Base-by-base conservation (phyloP, 192 early-diverging fungal species). In the Backusella tarrabulga region DNA sequence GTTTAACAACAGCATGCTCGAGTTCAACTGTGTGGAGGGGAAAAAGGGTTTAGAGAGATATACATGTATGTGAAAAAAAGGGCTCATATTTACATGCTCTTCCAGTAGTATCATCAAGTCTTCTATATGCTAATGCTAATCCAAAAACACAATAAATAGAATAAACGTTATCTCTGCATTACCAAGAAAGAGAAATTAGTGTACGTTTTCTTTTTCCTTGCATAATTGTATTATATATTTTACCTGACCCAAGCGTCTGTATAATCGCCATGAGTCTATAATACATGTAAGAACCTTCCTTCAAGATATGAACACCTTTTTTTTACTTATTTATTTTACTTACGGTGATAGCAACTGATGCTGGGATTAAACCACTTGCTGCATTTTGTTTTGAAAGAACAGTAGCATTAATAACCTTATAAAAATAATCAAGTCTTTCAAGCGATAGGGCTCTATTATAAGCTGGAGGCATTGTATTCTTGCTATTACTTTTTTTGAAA, bases 171-270 rank as follows among this genome's bases (percentile, higher is more conserved):
- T 96, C 95, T 75, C 93, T 92, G 76, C 46, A 50, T 46, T 44
- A 12, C 78, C 17, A 71, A 6, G 36, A 67, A 75, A 19, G 12
- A n/a, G 19, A 40, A 79, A 7, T 26, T 8, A 68, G 32, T 38
- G 41, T 12, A 42, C 5, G 21, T 60, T 75, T 17, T 32, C 29
- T 36, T 23, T 70, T 41, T 71, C 2, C 38, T 1, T 70, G 32
- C 17, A 44, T 60, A 12, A 29, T 63, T 63, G 14, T 29, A 63
- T 32, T 8, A 50, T 60, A 34, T n/a, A 32, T 71, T 83, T 75
- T 87, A 92, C 92, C 93, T 82, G 70, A 96, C 94, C 95, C 94
- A 95, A 38, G 95, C 94, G 88, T 95, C 95, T n/a, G 90, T 84
- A 77, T 95, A 94, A 83, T 96, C 91, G 34, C 95, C 95, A 77